These are phyloP conservation scores for Astragalus glycyphyllos DNA, from an alignment of 306 rosid species.

Conservation along the genomic window DNA sequence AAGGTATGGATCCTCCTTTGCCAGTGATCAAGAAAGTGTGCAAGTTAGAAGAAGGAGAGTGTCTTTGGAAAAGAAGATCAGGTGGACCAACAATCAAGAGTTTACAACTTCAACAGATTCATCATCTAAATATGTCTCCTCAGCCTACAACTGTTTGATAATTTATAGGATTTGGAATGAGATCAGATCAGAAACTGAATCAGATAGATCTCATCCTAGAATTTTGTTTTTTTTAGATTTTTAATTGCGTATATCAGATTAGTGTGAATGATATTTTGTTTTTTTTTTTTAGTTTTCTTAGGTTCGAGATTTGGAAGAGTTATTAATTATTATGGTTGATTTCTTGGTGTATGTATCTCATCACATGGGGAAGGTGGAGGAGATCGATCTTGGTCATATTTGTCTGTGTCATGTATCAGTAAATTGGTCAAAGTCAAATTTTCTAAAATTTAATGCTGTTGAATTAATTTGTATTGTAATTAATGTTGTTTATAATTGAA, in stretches of 20 bases:
- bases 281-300: constrained; percentile 19
- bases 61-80: constrained; percentile 83
- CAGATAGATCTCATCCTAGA: constrained; percentile 20
- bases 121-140: constrained; percentile 50
- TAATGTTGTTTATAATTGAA: not conserved
- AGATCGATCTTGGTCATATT: constrained; percentile 21
- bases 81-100: constrained; percentile 56
- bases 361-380: constrained; percentile 46
- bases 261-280: constrained; percentile 45
- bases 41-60: constrained; percentile 44
- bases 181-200: no score
- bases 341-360: not conserved
- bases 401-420: constrained; percentile 20
- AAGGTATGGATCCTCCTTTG: constrained; percentile 76
- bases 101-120: constrained; percentile 69
- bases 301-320: not conserved
- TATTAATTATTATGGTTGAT: no score
- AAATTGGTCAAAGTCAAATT: constrained; percentile 40
- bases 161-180: no score
- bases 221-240: not conserved
- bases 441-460: constrained; percentile 29
- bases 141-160: constrained; percentile 70
- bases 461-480: not conserved
- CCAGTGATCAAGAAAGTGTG: constrained; percentile 59
- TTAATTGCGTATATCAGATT: constrained; percentile 19